These are phyloP conservation scores for Globisporangium emineosum DNA, from an alignment of 352 stramenopile genomes.

Conservation along the genomic window DNA sequence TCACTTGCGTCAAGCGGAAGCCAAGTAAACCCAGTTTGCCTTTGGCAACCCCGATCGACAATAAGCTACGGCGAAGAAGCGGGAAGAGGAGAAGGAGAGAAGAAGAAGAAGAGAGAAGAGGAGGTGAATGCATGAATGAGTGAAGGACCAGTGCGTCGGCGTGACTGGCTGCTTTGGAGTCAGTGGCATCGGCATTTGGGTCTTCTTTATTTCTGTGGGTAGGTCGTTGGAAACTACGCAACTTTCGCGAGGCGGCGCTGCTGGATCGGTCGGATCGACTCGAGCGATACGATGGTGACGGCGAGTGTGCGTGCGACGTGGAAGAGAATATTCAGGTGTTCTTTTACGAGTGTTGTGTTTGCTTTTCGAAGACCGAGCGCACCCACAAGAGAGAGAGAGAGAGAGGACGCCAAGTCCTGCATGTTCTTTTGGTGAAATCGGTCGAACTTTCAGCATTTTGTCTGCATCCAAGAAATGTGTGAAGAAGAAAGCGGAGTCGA, in stretches of 20 bases:
- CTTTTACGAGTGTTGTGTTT: slow-evolving; percentile 24
- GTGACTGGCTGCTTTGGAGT: slow-evolving; percentile 8
- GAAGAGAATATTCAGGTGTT: slow-evolving; percentile 20
- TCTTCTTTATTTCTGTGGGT: slow-evolving; percentile 7
- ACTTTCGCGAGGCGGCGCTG: background rate
- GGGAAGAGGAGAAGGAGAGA: slow-evolving; percentile 6
- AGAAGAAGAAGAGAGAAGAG: background rate
- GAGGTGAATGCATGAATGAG: slow-evolving; percentile 23
- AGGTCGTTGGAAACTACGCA: slow-evolving; percentile 22
- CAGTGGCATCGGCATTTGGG: slow-evolving; percentile 13
- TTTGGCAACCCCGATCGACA: slow-evolving; percentile 8
- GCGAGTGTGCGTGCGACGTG: background rate
- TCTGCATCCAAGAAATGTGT: slow-evolving; percentile 4
- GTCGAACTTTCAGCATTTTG: slow-evolving; percentile 13
- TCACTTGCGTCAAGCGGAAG: slow-evolving; percentile 48
- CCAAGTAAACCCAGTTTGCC: slow-evolving; percentile 22
- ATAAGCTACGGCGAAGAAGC: slow-evolving; percentile 4
- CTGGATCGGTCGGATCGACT: slow-evolving; percentile 5
- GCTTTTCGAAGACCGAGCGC: slow-evolving; percentile 8
- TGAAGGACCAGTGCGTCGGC: slow-evolving; percentile 14
- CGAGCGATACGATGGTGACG: slow-evolving; percentile 7
- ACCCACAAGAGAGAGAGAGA: slow-evolving; percentile 5
- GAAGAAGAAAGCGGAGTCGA: slow-evolving; percentile 1
- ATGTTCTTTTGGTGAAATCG: slow-evolving; percentile 13
- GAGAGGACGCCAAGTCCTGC: slow-evolving; percentile 6